Base-by-base conservation (phyloP, 2,329 filamentous ascomycete genomes). In the Tricladium varicosporioides region DNA sequence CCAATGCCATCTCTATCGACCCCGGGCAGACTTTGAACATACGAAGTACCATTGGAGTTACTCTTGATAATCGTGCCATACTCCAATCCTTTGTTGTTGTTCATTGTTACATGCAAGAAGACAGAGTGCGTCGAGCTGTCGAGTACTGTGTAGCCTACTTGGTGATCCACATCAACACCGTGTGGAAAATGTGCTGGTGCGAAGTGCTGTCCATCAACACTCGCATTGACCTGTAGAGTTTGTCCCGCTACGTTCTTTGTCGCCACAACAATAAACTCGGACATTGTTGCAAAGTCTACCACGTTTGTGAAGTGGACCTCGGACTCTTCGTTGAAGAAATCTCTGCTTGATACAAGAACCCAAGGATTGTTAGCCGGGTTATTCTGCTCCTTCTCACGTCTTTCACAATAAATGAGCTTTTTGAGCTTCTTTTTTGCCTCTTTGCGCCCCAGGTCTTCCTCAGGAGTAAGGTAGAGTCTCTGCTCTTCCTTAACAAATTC, bases 31-130 rank as follows among this genome's bases (percentile, higher is more conserved):
- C 90, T 95, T 62, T 96, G 77, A 11, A 96, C 90, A 68, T 97
- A 99, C 1, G 89, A 94, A 0, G 94, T 99, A 53, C 94, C 94
- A 70, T 99, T 97, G 67, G 92, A 97, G 76, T 99, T 99, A 70
- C 92, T 97, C 82, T 97, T 99, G 74, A 99, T 85, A 65, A 99
- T 91, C 19, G 88, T 88, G 40, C 94, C 94, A 66, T 89, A 92
- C 58, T 88, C 83, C 51, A 82, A 83, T 15, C 84, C 87, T 51
- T 78, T 71, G 2, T 77, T 76, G 43, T 80, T 81, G 66, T 89
- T 87, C 43, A 91, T 90, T 0, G 89, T 92, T 48, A 97, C 93
- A 69, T 97, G 95, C 57, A 99, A 76, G 74, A 97, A 97, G 57
- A 99, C 82, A 1, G 94, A 89, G 72, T 97, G 93, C 0, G 92